Evolutionary conservation across 2,329 filamentous ascomycete genomes (phyloP), one percentile per base, ranked within the genome.

Genomic region (Dactylellina drechsleri): DNA sequence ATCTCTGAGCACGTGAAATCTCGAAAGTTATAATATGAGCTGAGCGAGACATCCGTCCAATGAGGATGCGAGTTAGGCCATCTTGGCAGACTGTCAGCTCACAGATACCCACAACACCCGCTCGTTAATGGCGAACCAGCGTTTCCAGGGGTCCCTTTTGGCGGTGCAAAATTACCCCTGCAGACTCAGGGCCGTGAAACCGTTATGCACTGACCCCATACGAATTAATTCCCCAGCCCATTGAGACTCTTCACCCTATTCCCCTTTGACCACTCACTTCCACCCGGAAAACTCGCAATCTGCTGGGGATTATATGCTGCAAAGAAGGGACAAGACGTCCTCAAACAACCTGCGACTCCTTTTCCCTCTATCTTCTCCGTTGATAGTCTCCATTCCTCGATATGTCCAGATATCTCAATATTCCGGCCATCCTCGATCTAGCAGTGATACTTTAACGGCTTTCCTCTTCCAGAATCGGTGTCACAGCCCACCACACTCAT

Each of bases 181-280:
- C 62, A 66, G 43, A 54, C 59, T 73, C 68, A 66, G 41, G 36
- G 57, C 68, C 61, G 41, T 73, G 68, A 73, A 73, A 73, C 68
- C 40, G 49, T 41, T 41, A 72, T 72, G 67, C 67, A 72, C 31
- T 59, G 67, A 20, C 57, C 67, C 67, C 59, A 36, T 36, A 36
- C 58, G 40, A 57, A 66, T 72, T 59, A 36, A 54, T 60, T 36
- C 47, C 28, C 20, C 10, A 47, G 40, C 49, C 43, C 31, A 53
- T 40, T 70, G 66, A 60, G 53, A 67, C 53, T 31, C 26, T 43
- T 56, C 26, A n/a, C 15, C 45, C 43, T n/a, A 16, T 12, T 15
- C 18, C 28, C 62, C 52, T 57, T 64, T 43, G 53, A 16, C 52
- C 57, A 36, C 20, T 5, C 43, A 36, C 20, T 5, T 10, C 13